Conservation (phyloP, 805 yeast species). For the Saccharomycopsis sp. region DNA sequence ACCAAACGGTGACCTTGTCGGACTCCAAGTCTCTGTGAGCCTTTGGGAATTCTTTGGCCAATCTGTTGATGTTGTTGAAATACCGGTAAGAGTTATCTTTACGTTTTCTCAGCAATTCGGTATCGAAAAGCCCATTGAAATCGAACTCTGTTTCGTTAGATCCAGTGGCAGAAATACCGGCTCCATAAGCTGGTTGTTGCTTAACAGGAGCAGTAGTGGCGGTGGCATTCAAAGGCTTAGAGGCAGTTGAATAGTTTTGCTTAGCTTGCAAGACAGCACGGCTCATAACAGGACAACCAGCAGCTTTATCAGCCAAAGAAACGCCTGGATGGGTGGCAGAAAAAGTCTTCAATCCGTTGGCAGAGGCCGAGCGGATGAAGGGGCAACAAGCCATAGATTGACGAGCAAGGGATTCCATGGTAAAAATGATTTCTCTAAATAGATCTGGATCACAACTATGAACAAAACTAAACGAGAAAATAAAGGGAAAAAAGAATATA, state of each 20-base stretch:
- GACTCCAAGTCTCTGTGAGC: slow-evolving; percentile 75
- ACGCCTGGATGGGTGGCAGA: slow-evolving; percentile 27
- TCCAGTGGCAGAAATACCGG: slow-evolving; percentile 13
- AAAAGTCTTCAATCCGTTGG: slow-evolving; percentile 51
- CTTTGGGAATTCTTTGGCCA: slow-evolving; percentile 87
- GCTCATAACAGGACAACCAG: slow-evolving; percentile 86
- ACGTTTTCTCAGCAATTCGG: slow-evolving; percentile 68
- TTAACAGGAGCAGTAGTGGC: slow-evolving; percentile 31
- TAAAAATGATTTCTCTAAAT: not conserved
- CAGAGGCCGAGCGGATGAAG: slow-evolving; percentile 55
- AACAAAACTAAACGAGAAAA: not conserved
- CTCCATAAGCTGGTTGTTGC: slow-evolving; percentile 27
- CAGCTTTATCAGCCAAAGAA: slow-evolving; percentile 50
- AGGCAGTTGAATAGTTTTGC: slow-evolving; percentile 29
- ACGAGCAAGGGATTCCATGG: slow-evolving; percentile 74
- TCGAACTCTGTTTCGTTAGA: slow-evolving; percentile 55
- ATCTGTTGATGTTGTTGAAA: slow-evolving; percentile 94
- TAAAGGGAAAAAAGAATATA: not conserved
- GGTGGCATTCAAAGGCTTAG: slow-evolving; percentile 29
- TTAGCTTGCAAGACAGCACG: slow-evolving; percentile 47
- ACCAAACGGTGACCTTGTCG: slow-evolving; percentile 96
- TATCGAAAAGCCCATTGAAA: slow-evolving; percentile 60
- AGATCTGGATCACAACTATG: not conserved
- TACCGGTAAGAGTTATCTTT: slow-evolving; percentile 88
- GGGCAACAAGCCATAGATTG: slow-evolving; percentile 81